Evolutionary conservation across 306 rosid genomes (phyloP).

Genomic region (Vigna radiata): DNA sequence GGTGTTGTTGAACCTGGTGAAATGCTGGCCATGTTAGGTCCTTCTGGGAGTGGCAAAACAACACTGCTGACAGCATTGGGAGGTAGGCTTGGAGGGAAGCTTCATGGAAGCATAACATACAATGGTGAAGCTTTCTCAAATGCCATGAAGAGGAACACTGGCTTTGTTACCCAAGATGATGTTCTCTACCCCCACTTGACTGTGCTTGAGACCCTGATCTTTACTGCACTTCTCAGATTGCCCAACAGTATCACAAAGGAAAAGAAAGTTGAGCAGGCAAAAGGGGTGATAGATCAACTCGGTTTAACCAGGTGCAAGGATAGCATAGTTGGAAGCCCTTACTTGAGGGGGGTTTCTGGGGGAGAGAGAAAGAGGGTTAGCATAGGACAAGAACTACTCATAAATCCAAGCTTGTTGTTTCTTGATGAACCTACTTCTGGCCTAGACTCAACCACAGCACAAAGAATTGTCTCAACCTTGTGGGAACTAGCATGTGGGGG

Average conservation of each 20-base stretch:
- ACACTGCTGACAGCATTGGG: constrained; percentile 77
- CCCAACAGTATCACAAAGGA: constrained; percentile 54
- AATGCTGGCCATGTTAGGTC: constrained; percentile 84
- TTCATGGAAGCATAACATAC: constrained; percentile 50
- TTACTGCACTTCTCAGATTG: constrained; percentile 75
- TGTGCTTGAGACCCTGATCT: constrained; percentile 69
- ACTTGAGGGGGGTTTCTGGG: constrained; percentile 71
- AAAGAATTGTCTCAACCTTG: constrained; percentile 66
- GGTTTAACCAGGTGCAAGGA: constrained; percentile 70
- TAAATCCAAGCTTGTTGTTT: constrained; percentile 74
- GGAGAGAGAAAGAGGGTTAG: constrained; percentile 91
- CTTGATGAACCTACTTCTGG: constrained; percentile 90
- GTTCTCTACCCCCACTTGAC: constrained; percentile 71
- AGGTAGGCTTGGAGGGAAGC: constrained; percentile 60
- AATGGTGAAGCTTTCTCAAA: constrained; percentile 58
- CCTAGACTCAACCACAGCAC: constrained; percentile 79
- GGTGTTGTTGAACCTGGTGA: constrained; percentile 80
- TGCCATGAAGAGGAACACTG: constrained; percentile 58
- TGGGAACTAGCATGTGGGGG: constrained; percentile 69
- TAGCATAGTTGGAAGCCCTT: constrained; percentile 54
- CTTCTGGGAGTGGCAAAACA: constrained; percentile 92
- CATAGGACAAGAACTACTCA: constrained; percentile 78
- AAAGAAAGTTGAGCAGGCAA: constrained; percentile 52
- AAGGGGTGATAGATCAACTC: constrained; percentile 60
- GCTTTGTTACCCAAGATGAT: constrained; percentile 86